These are phyloP conservation scores for Saccharum spontaneum DNA, from an alignment of 176 grass and related monocot species.

Conservation along the genomic window DNA sequence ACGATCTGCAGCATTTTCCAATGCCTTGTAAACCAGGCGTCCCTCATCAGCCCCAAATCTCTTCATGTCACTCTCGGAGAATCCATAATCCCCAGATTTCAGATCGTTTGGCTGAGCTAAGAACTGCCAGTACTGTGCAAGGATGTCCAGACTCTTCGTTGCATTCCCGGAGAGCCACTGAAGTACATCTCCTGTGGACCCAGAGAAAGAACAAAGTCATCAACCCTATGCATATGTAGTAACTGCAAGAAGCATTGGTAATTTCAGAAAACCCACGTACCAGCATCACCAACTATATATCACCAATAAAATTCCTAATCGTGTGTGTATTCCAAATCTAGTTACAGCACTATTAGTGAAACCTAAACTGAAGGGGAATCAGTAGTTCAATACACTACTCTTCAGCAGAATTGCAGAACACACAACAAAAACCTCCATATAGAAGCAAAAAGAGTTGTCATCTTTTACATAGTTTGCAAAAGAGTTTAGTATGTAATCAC, in stretches of 20 bases:
- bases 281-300: background rate
- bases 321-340: background rate
- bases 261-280: background rate
- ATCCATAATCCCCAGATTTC: conserved; percentile 79
- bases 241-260: background rate
- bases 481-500: too few species aligned
- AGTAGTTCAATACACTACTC: background rate
- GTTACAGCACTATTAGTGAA: background rate
- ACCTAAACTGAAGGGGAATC: background rate
- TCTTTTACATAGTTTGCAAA: background rate
- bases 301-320: background rate
- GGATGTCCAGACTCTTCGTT: conserved; percentile 64
- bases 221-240: background rate
- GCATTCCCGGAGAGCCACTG: conserved; percentile 90
- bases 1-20: conserved; percentile 72
- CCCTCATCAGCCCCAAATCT: conserved; percentile 73
- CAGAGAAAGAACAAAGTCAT: conserved; percentile 14
- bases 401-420: background rate
- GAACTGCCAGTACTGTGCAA: conserved; percentile 90
- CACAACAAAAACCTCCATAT: background rate
- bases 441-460: background rate
- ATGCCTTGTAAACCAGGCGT: conserved; percentile 55
- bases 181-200: conserved; percentile 62
- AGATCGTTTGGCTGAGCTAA: conserved; percentile 61
- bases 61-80: conserved; percentile 66